Conservation (phyloP, 164 flowering plant species). For the Saururus chinensis region DNA sequence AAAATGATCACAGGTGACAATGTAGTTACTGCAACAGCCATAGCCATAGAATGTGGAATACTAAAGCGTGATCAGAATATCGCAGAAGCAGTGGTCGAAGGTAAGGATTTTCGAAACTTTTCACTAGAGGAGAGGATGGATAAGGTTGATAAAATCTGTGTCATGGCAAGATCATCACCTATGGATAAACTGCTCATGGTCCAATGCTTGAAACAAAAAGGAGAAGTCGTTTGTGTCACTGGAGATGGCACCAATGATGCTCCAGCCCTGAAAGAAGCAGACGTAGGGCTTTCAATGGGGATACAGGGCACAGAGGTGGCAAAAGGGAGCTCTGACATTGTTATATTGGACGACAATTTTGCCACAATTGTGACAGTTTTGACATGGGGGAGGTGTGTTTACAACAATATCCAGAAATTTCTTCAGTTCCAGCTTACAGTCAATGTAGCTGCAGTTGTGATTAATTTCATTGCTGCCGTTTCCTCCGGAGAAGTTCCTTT, state of each 20-base stretch:
- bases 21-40: slow-evolving; percentile 24
- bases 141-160: slow-evolving; percentile 23
- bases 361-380: slow-evolving; percentile 24
- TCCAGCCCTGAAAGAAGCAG: slow-evolving; percentile 32
- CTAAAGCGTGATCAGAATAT: slow-evolving; percentile 13
- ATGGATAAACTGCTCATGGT: slow-evolving; percentile 38
- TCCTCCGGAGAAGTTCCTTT: slow-evolving; percentile 26
- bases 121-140: slow-evolving; percentile 26
- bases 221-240: slow-evolving; percentile 35
- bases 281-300: slow-evolving; percentile 37
- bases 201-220: slow-evolving; percentile 26
- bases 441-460: slow-evolving; percentile 26
- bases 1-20: slow-evolving; percentile 38
- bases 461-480: slow-evolving; percentile 27
- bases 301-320: slow-evolving; percentile 32
- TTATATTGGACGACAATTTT: slow-evolving; percentile 35
- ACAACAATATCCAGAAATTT: slow-evolving; percentile 36
- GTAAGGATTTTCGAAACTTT: slow-evolving; percentile 25
- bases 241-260: slow-evolving; percentile 40
- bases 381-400: slow-evolving; percentile 35
- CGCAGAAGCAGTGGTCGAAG: slow-evolving; percentile 26
- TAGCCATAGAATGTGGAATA: slow-evolving; percentile 30
- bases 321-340: slow-evolving; percentile 25
- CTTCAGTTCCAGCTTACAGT: slow-evolving; percentile 42
- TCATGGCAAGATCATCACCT: slow-evolving; percentile 37